phyloP scores from a whole-genome alignment of 495 filamentous ascomycete species.

The Cenococcum geophilum region DNA sequence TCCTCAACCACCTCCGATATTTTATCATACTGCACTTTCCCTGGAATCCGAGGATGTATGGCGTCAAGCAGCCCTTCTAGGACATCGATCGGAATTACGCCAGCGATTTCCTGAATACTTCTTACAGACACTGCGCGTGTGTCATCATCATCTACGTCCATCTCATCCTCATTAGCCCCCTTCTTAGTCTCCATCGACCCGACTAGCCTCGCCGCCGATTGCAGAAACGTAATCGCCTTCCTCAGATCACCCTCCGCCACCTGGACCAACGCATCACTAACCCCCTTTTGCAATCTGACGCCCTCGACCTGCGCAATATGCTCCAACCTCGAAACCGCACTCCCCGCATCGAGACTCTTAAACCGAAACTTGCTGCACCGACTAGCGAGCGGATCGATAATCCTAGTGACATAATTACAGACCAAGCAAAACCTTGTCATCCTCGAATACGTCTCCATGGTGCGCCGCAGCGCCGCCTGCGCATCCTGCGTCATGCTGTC shows the following conservation, averaged over 20 bases:
- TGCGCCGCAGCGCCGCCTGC: constrained; percentile 82
- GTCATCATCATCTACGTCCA: constrained; percentile 45
- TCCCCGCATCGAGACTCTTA: constrained; percentile 83
- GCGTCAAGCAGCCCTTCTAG: constrained; percentile 65
- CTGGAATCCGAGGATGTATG: constrained; percentile 61
- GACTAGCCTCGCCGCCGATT: constrained; percentile 78
- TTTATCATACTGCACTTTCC: constrained; percentile 60
- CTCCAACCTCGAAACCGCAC: constrained; percentile 65
- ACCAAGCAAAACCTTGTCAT: constrained; percentile 97
- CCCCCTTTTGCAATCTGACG: constrained; percentile 68
- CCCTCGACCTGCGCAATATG: constrained; percentile 75
- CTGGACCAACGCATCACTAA: constrained; percentile 71
- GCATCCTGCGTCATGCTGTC: constrained; percentile 99
- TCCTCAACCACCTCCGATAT: constrained; percentile 75
- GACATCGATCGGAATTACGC: constrained; percentile 73
- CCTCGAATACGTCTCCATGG: constrained; percentile 95
- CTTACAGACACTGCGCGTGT: constrained; percentile 59
- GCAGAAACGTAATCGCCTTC: constrained; percentile 92
- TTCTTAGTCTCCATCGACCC: constrained; percentile 50
- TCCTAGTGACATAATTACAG: constrained; percentile 96
- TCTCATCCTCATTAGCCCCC: constrained; percentile 45
- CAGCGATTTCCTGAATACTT: constrained; percentile 90
- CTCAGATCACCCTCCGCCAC: constrained; percentile 91
- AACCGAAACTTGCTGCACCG: constrained; percentile 96
- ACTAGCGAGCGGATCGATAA: constrained; percentile 92